Percentiles rank a stretch among this genome's conserved stretches.
phyloP scores from a whole-genome alignment of 2,329 filamentous ascomycete species.

The Bipolaris victoriae region DNA sequence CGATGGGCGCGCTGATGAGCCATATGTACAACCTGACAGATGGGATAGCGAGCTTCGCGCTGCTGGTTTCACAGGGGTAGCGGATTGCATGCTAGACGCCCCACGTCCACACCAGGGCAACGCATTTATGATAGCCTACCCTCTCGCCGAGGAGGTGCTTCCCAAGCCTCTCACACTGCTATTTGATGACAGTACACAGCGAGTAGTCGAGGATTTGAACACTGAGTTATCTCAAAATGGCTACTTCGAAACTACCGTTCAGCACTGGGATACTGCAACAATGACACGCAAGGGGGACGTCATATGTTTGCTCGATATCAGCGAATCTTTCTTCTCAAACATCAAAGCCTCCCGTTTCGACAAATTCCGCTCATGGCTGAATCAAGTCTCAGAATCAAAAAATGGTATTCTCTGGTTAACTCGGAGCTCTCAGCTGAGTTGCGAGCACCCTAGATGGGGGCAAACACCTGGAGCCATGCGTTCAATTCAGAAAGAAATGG shows the following conservation, averaged over 20 bases:
- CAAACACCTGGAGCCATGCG: not conserved
- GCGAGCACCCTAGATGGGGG: not conserved
- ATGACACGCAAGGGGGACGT: not conserved
- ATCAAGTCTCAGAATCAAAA: not conserved
- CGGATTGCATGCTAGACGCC: not conserved
- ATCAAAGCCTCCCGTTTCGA: not conserved
- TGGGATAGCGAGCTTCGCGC: not conserved
- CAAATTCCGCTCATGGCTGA: not conserved
- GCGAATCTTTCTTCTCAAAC: not conserved
- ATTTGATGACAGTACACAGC: not conserved
- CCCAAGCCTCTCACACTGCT: not conserved
- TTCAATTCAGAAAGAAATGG: not conserved
- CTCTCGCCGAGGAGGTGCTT: not conserved
- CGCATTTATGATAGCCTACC: not conserved
- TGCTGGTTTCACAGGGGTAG: not conserved
- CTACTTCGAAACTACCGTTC: not conserved
- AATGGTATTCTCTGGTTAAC: not conserved
- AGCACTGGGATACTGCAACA: not conserved
- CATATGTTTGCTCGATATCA: not conserved
- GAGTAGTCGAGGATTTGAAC: not conserved
- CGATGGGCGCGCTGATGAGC: not conserved
- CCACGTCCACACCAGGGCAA: not conserved
- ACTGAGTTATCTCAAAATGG: not conserved
- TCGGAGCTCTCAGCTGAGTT: not conserved
- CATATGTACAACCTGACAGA: not conserved